These are phyloP conservation scores for Beauveria brongniartii DNA, from an alignment of 2,329 filamentous ascomycete genomes.

Conservation along the genomic window DNA sequence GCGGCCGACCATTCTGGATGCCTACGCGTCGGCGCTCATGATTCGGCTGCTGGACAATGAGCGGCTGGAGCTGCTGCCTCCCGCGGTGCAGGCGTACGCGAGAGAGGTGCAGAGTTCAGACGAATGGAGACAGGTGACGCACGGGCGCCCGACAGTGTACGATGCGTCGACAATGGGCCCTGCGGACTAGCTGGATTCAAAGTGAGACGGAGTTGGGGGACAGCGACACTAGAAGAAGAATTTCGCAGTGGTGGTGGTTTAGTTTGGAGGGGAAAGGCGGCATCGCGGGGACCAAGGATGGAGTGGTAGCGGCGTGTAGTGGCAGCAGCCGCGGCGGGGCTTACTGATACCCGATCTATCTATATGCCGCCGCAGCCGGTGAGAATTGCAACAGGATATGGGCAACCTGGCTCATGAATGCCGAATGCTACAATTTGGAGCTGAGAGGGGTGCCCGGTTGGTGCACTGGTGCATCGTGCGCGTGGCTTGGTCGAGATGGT, in stretches of 20 bases:
- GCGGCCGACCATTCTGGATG: constrained; percentile 23
- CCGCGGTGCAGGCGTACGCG: constrained; percentile 16
- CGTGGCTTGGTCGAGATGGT: background rate
- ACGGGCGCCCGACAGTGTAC: constrained; percentile 21
- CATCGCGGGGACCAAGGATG: no score
- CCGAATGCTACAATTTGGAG: no score
- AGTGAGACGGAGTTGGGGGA: constrained; percentile 11
- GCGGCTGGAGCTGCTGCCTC: constrained; percentile 18
- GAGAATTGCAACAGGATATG: background rate
- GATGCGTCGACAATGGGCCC: constrained; percentile 16
- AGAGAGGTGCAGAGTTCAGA: constrained; percentile 16
- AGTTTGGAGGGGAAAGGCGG: background rate
- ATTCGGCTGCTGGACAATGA: constrained; percentile 19
- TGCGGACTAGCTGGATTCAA: constrained; percentile 15
- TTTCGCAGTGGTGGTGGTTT: background rate
- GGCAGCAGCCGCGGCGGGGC: background rate
- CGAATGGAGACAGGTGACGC: constrained; percentile 20
- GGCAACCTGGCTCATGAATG: no score
- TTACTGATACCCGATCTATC: background rate
- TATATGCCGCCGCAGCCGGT: background rate
- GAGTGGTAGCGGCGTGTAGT: no score
- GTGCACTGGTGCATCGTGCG: background rate
- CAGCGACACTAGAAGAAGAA: background rate
- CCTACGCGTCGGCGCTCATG: constrained; percentile 18
- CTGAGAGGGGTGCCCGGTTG: no score